phyloP scores from a whole-genome alignment of 1,284 basidiomycete genomes.

The Papiliotrema nemorosa region DNA sequence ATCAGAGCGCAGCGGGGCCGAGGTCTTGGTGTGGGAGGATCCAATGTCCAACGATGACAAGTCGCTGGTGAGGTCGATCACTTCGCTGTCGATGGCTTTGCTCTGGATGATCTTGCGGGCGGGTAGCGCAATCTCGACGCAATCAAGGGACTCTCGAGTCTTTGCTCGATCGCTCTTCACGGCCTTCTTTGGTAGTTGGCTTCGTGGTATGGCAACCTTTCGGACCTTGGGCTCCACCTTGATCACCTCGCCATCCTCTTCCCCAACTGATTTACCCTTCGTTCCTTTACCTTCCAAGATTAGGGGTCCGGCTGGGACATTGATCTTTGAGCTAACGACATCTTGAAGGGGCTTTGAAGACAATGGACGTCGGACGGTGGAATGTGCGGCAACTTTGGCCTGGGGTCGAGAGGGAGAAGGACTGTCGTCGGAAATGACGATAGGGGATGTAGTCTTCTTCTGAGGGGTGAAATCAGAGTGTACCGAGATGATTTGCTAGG shows the following conservation, averaged over 20 bases:
- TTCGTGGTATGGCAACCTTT: background rate
- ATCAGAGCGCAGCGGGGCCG: background rate
- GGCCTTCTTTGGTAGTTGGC: background rate
- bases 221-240: background rate
- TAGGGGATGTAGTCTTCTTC: background rate
- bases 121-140: conserved; percentile 10
- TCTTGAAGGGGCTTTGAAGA: background rate
- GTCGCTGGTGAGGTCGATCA: background rate
- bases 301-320: too few relatives aligned
- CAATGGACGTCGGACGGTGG: conserved; percentile 1
- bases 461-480: conserved; percentile 23
- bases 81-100: background rate
- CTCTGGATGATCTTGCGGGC: conserved; percentile 6
- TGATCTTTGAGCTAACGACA: too few relatives aligned
- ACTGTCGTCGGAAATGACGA: background rate
- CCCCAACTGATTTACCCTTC: background rate
- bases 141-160: conserved; percentile 7
- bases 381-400: conserved; percentile 5
- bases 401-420: too few relatives aligned
- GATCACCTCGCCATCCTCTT: background rate
- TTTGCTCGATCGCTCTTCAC: background rate
- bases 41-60: conserved; percentile 1
- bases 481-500: conserved; percentile 37
- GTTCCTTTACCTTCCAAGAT: too few relatives aligned
- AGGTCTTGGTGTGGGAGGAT: background rate